Evolutionary conservation across 2,329 filamentous ascomycete genomes (phyloP), one percentile per base, ranked within the genome.

Genomic region (Verticillium zaregamsianum): DNA sequence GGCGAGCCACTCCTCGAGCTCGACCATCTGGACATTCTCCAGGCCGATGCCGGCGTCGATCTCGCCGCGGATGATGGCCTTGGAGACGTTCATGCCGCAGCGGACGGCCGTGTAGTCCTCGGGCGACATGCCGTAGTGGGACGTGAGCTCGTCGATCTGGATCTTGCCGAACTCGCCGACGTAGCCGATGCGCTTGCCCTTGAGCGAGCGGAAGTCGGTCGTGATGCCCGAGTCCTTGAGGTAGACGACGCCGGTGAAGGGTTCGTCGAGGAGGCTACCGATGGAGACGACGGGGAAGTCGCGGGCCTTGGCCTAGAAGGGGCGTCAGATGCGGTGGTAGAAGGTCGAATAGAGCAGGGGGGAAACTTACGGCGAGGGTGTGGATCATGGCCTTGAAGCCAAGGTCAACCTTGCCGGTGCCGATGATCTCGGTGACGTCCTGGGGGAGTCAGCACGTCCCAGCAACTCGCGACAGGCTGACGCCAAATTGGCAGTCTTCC

Each of bases 351-450:
- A 12, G 9, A 15, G 23, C 8, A 20, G 15, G 11, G 3, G 17
- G 14, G 9, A 5, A 9, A 73, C 80, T 65, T 76, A 88, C 86
- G 61, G 89, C 90, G 63, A 93, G 83, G 9, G 90, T 92, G 71
- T 93, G 90, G 67, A 93, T 93, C 90, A 93, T 92, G 66, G 90
- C 90, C 76, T 92, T 93, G 83, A 91, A 92, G 55, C 90, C 90
- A 70, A 92, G 84, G 71, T 92, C 89, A 58, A 91, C 87, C 71
- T 91, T 92, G 64, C 86, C 87, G 61, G 83, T 87, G 63, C 90
- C 90, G 66, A 93, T 90, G 73, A 93, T 91, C 73, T 92, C 90
- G 65, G 90, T 93, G 65, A 93, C 90, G 80, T 93, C 90, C 83
- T 88, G 20, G 0, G 23, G 17, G 3, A 28, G 20, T 65, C 20